Percentiles rank a stretch among this genome's conserved stretches.
These are phyloP conservation scores for Fusarium hainanense DNA, from an alignment of 2,329 filamentous ascomycete genomes.

Conservation along the genomic window DNA sequence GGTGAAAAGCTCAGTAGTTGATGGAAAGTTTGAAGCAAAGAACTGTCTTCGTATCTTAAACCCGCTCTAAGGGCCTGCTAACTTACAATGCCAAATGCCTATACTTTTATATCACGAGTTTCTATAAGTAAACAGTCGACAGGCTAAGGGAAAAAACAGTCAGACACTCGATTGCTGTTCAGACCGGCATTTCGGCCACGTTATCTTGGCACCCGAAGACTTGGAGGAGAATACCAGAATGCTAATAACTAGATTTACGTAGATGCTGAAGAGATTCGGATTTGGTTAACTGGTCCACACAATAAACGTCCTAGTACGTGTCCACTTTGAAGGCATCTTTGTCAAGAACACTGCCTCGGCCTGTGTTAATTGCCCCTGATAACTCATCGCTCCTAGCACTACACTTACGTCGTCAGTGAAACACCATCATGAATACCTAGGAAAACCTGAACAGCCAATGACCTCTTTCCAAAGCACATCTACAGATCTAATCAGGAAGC, in stretches of 20 bases:
- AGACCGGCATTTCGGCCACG: background rate
- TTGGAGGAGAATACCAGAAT: background rate
- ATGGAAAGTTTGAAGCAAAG: too few species aligned
- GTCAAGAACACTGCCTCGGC: background rate
- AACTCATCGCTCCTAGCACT: background rate
- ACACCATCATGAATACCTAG: background rate
- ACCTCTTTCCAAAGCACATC: background rate
- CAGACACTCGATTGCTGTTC: background rate
- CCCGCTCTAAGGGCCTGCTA: background rate
- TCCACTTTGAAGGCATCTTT: background rate
- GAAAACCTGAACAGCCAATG: background rate
- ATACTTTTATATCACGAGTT: background rate
- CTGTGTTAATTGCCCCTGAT: background rate
- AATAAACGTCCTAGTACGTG: background rate
- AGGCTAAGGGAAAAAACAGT: background rate
- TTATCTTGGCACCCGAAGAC: background rate
- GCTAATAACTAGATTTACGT: background rate
- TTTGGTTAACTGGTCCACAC: background rate
- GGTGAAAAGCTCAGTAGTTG: too few species aligned
- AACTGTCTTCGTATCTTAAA: too few species aligned
- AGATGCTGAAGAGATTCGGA: background rate
- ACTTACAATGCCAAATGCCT: background rate
- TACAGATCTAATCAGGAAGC: conserved; percentile 4
- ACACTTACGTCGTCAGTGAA: background rate
- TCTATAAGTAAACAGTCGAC: background rate